Base-by-base conservation (phyloP, 768 basidiomycete genomes). In the Serendipita vermifera region DNA sequence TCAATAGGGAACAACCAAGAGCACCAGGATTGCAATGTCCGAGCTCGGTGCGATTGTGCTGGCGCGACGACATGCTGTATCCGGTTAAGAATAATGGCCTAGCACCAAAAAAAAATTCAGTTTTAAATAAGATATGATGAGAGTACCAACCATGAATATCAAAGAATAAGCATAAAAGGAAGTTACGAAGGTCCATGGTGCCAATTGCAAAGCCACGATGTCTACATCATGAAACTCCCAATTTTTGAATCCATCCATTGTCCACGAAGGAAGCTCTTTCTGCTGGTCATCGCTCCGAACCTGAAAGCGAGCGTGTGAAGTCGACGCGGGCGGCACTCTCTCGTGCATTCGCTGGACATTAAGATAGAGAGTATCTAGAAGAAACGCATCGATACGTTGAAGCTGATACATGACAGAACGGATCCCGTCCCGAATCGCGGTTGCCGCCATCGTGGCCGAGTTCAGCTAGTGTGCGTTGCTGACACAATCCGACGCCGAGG, bases 11-110 rank as follows among this genome's bases (percentile, higher is more conserved):
- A 73, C n/a, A 83, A 35, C 15, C 69, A 62, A 39, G 66, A 64
- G 54, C 71, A 71, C 66, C 54, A 58, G 55, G 27, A 51, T 55
- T 55, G 43, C 22, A 40, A 40, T 57, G 59, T 66, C 41, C 63
- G 67, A 55, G 58, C 60, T 53, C 62, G 63, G 35, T 67, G 67
- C 35, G 64, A 67, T 2, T 77, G 77, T 33, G 82, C 77, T 11
- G 86, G 86, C 0, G 85, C 78, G 40, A 87, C 80, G 38, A 85
- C 77, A 64, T 87, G 81, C 62, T 87, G 86, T 57, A 88, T 83
- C 27, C 86, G 77, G 61, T 87, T 83, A 57, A 87, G 67, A 27
- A 87, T 63, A 46, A 88, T 68, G 11, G 79, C 82, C 84, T 86
- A 61, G 14, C 13, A 46, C n/a, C 26, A 22, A 38, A 17, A 15